Percentiles rank a stretch among this genome's conserved stretches.
Evolutionary conservation across 352 stramenopile genomes (phyloP).

Genomic region (Globisporangium viniferum): DNA sequence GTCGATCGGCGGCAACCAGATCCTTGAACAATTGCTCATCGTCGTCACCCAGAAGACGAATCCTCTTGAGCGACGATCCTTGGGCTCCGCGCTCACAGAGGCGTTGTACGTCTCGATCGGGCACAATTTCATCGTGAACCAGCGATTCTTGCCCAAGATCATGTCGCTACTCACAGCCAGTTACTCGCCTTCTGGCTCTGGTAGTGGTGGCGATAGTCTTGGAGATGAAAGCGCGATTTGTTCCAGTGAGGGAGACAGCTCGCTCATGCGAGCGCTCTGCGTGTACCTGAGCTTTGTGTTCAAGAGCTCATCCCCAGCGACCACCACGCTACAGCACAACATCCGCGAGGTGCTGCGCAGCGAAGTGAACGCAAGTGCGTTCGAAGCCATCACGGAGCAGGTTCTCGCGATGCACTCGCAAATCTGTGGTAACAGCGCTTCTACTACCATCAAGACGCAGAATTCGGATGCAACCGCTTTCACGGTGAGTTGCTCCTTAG

Average conservation of each 20-base stretch:
- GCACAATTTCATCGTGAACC: slow-evolving; percentile 40
- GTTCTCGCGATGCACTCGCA: slow-evolving; percentile 19
- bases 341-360: slow-evolving; percentile 44
- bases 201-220: not conserved
- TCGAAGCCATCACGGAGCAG: slow-evolving; percentile 18
- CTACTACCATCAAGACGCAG: not conserved
- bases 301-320: slow-evolving; percentile 8
- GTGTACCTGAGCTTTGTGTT: slow-evolving; percentile 60
- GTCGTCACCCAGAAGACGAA: slow-evolving; percentile 50
- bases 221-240: not conserved
- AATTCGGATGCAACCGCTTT: not conserved
- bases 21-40: slow-evolving; percentile 66
- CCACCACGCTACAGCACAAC: slow-evolving; percentile 24
- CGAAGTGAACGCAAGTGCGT: slow-evolving; percentile 28
- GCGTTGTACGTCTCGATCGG: slow-evolving; percentile 52
- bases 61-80: slow-evolving; percentile 15
- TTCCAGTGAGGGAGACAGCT: slow-evolving; percentile 15
- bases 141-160: slow-evolving; percentile 58
- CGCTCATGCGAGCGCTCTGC: slow-evolving; percentile 40
- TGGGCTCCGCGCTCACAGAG: slow-evolving; percentile 44
- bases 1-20: slow-evolving; percentile 54
- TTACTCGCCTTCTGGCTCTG: not conserved
- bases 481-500: not conserved
- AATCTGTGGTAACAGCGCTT: slow-evolving; percentile 10
- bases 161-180: slow-evolving; percentile 25